A percentile compares a stretch with the other conserved stretches of the same genome.
Evolutionary conservation across 2,329 filamentous ascomycete genomes (phyloP).

Genomic region (Aspergillus niger): DNA sequence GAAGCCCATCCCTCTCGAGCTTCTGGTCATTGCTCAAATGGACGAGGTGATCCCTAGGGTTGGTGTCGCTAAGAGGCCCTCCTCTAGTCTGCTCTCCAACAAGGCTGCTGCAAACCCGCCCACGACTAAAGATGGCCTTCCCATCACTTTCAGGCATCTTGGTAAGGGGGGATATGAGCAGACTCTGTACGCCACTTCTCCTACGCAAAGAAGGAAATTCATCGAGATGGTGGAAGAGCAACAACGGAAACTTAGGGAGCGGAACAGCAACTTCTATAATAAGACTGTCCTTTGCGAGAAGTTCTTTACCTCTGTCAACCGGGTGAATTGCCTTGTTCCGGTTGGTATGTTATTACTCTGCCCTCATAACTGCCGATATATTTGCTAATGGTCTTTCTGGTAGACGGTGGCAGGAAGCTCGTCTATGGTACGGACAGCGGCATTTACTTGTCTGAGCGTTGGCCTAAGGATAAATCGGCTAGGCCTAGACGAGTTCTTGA

Average conservation of each 20-base stretch:
- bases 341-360: conserved; percentile 63
- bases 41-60: conserved; percentile 85
- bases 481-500: conserved; percentile 84
- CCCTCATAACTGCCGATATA: not conserved
- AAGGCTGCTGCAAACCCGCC: conserved; percentile 54
- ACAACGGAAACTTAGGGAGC: conserved; percentile 79
- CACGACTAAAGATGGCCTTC: conserved; percentile 73
- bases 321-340: conserved; percentile 92
- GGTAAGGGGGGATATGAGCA: conserved; percentile 94
- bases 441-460: conserved; percentile 88
- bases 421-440: conserved; percentile 93
- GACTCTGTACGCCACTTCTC: conserved; percentile 82
- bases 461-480: conserved; percentile 73
- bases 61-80: conserved; percentile 80
- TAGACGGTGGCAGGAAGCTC: conserved; percentile 91
- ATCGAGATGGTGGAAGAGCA: conserved; percentile 92
- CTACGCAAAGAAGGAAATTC: conserved; percentile 90
- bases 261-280: conserved; percentile 68
- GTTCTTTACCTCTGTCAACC: conserved; percentile 86
- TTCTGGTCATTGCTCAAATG: conserved; percentile 94
- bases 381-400: conserved; percentile 19
- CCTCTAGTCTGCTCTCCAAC: conserved; percentile 75
- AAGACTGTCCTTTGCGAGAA: conserved; percentile 74
- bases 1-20: conserved; percentile 89
- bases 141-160: conserved; percentile 93